A percentile compares a stretch with the other conserved stretches of the same genome.
Evolutionary conservation across 2,329 filamentous ascomycete genomes (phyloP).

Genomic region (Penicillium sp.): DNA sequence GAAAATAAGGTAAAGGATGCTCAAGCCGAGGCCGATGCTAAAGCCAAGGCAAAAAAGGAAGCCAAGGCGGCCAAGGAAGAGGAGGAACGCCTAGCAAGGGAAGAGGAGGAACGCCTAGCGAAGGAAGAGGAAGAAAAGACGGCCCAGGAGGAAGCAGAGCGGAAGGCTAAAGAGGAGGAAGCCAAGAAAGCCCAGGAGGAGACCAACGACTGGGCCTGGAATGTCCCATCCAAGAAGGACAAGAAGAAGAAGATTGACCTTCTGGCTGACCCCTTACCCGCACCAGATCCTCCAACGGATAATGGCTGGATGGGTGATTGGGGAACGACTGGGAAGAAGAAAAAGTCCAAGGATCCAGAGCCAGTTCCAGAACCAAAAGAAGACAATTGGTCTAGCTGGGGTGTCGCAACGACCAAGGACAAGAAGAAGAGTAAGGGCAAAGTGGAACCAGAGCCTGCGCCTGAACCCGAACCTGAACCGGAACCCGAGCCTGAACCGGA

Average conservation of each 20-base stretch:
- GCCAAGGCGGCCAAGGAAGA: slow-evolving; percentile 15
- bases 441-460: slow-evolving; percentile 20
- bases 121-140: slow-evolving; percentile 9
- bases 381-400: slow-evolving; percentile 31
- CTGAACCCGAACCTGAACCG: slow-evolving; percentile 20
- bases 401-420: slow-evolving; percentile 20
- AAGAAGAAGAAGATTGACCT: slow-evolving; percentile 35
- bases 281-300: slow-evolving; percentile 26
- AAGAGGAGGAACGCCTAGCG: slow-evolving; percentile 6
- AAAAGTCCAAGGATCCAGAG: slow-evolving; percentile 34
- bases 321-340: slow-evolving; percentile 36
- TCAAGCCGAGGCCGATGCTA: slow-evolving; percentile 5
- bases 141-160: slow-evolving; percentile 18
- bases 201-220: slow-evolving; percentile 35
- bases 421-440: slow-evolving; percentile 37
- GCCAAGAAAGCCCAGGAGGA: slow-evolving; percentile 12
- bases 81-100: slow-evolving; percentile 4
- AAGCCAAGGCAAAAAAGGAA: slow-evolving; percentile 9
- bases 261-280: slow-evolving; percentile 28
- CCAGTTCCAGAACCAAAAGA: slow-evolving; percentile 23
- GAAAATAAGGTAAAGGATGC: slow-evolving; percentile 22
- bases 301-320: slow-evolving; percentile 40
- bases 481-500: slow-evolving; percentile 29
- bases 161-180: slow-evolving; percentile 25
- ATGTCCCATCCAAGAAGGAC: slow-evolving; percentile 28